A percentile compares a stretch with the other conserved stretches of the same genome.
Conservation (phyloP, 768 basidiomycete genomes). For the Boletus eberwhitei region DNA sequence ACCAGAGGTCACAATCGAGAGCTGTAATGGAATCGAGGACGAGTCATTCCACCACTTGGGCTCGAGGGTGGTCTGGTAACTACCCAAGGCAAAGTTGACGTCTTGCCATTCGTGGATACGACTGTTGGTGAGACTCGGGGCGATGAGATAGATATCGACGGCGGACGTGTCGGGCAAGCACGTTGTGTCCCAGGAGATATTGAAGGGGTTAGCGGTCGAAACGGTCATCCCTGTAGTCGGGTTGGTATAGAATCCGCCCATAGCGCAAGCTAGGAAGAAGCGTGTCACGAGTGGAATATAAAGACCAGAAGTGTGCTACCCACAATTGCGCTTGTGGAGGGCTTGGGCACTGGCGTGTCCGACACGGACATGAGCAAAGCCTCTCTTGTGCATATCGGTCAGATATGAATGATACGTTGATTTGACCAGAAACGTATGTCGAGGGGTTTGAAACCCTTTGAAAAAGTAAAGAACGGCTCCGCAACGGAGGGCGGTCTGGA, state of each 20-base stretch:
- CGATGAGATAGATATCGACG: constrained; percentile 69
- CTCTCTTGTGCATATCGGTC: constrained; percentile 30
- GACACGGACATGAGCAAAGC: constrained; percentile 23
- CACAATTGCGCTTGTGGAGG: constrained; percentile 27
- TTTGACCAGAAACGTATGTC: constrained; percentile 1
- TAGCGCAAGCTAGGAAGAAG: constrained; percentile 42
- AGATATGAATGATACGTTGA: constrained; percentile 1
- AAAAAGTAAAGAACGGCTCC: constrained; percentile 28
- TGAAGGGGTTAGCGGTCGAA: constrained; percentile 46
- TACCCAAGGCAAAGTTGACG: constrained; percentile 47
- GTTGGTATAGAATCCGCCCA: constrained; percentile 59
- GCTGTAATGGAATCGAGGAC: constrained; percentile 46
- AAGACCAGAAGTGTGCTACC: neutral
- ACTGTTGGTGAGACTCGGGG: constrained; percentile 39
- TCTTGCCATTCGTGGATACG: constrained; percentile 57
- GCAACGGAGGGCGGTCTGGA: constrained; percentile 21
- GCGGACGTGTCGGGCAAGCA: constrained; percentile 45
- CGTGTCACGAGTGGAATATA: neutral
- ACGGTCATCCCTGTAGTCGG: constrained; percentile 49
- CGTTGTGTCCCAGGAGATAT: constrained; percentile 62
- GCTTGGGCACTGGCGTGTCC: constrained; percentile 22
- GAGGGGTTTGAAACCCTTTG: constrained; percentile 4
- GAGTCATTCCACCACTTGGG: constrained; percentile 74
- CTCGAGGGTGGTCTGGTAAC: constrained; percentile 46
- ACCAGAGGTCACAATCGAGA: constrained; percentile 54